Evolutionary conservation across 805 yeast genomes (phyloP).

Genomic region (Komagataella phaffii): DNA sequence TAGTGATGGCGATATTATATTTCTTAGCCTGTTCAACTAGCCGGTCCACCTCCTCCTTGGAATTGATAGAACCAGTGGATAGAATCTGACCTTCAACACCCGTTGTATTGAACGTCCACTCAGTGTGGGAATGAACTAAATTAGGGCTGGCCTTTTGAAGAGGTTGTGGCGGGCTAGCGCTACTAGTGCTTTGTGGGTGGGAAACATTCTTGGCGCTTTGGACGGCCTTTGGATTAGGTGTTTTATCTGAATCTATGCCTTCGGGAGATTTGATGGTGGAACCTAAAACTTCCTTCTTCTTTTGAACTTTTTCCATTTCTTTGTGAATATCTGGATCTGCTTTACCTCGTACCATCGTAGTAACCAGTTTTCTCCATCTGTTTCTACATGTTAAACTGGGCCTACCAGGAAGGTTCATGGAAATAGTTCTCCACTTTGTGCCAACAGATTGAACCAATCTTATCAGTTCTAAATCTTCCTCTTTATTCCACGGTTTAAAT

Average conservation of each 20-base stretch:
- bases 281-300: constrained; percentile 1
- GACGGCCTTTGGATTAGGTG: not conserved
- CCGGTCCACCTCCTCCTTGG: constrained; percentile 40
- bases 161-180: not conserved
- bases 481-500: constrained; percentile 64
- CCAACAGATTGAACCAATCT: constrained; percentile 58
- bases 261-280: not conserved
- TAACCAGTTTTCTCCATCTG: constrained; percentile 80
- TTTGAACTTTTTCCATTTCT: constrained; percentile 44
- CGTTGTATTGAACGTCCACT: constrained; percentile 49
- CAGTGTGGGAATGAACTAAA: constrained; percentile 17
- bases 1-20: constrained; percentile 44
- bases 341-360: constrained; percentile 56
- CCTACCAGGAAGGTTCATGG: constrained; percentile 57
- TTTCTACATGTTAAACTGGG: constrained; percentile 87
- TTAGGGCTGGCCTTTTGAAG: not conserved
- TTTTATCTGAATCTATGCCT: not conserved
- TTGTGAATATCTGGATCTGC: constrained; percentile 40
- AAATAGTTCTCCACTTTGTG: constrained; percentile 80
- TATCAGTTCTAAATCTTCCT: constrained; percentile 65
- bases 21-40: constrained; percentile 48
- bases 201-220: not conserved
- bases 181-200: not conserved
- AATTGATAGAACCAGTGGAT: constrained; percentile 32
- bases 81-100: constrained; percentile 32